These are phyloP conservation scores for Scutellaria barbata DNA, from an alignment of 257 asterid genomes.

Conservation along the genomic window DNA sequence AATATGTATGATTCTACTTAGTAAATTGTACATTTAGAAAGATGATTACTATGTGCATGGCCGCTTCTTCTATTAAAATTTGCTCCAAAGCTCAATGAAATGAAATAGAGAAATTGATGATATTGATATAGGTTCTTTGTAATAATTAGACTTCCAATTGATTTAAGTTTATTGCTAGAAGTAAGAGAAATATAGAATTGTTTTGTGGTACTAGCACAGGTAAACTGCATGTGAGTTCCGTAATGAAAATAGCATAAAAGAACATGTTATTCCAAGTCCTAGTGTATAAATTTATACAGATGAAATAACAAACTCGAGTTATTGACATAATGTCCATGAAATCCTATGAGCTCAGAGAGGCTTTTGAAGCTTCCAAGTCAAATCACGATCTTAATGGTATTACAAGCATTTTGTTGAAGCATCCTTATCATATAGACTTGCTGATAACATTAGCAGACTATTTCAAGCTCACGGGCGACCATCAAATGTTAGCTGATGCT, in stretches of 20 bases:
- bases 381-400: conserved; percentile 87
- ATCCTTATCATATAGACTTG: conserved; percentile 93
- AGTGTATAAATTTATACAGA: no score
- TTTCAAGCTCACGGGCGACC: conserved; percentile 90
- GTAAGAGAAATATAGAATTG: no score
- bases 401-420: conserved; percentile 65
- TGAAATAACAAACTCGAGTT: not conserved
- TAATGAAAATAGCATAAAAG: not conserved
- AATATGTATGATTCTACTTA: no score
- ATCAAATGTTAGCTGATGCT: conserved; percentile 88
- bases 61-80: no score
- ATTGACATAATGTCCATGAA: conserved; percentile 20
- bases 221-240: not conserved
- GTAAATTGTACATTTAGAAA: no score
- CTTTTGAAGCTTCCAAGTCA: conserved; percentile 89
- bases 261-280: not conserved
- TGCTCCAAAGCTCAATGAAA: no score
- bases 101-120: no score
- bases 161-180: no score
- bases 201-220: not conserved
- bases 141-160: no score
- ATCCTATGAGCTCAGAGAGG: conserved; percentile 59
- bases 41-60: no score
- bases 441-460: conserved; percentile 84
- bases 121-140: not conserved